Conservation (phyloP, 139 green algal genomes). For the Chlamydomonas urium region DNA sequence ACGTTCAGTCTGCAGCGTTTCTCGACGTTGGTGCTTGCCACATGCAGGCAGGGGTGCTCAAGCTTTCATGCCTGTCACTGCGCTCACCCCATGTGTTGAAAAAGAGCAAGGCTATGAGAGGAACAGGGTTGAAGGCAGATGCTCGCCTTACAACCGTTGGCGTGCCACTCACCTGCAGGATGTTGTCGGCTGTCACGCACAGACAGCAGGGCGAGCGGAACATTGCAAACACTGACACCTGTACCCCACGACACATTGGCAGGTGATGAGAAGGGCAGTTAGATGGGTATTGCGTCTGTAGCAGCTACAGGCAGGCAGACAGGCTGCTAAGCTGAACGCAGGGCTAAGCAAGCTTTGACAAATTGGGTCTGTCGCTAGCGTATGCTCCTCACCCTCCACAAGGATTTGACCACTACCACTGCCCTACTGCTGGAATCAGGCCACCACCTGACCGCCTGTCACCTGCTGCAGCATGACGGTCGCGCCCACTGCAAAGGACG, state of each 20-base stretch:
- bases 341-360: not conserved
- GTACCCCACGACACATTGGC: not conserved
- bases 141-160: too few relatives aligned
- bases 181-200: conserved; percentile 4
- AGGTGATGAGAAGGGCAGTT: not conserved
- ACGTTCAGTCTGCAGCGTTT: too few relatives aligned
- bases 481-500: not conserved
- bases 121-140: too few relatives aligned
- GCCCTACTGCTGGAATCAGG: not conserved
- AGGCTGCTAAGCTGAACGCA: not conserved
- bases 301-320: not conserved
- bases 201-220: not conserved
- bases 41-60: too few relatives aligned
- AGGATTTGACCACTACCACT: not conserved
- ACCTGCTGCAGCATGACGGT: conserved; percentile 3
- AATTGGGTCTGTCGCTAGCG: not conserved
- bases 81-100: too few relatives aligned
- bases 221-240: conserved; percentile 5
- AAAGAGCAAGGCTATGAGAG: too few relatives aligned
- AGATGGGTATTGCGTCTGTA: not conserved
- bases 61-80: too few relatives aligned
- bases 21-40: too few relatives aligned
- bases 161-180: conserved; percentile 9
- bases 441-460: not conserved
- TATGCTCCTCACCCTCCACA: not conserved